Percentiles rank a stretch among this genome's conserved stretches.
phyloP scores from a whole-genome alignment of 2,329 filamentous ascomycete species.

The Aspergillus sp. region DNA sequence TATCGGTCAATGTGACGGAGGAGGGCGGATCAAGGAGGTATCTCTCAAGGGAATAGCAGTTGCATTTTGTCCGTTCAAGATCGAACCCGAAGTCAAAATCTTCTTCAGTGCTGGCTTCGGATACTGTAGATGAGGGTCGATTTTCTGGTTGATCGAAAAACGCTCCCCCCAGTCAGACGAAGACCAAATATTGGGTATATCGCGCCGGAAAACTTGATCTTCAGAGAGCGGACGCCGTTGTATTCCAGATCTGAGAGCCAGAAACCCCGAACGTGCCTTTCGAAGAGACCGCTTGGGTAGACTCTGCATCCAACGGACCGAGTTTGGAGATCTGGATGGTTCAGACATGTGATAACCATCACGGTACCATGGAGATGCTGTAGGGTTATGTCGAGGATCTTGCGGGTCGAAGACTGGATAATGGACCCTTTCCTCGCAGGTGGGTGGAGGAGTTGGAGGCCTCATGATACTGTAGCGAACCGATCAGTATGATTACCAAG shows the following conservation, averaged over 20 bases:
- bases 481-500: not conserved
- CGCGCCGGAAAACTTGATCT: not conserved
- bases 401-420: slow-evolving; percentile 32
- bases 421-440: slow-evolving; percentile 27
- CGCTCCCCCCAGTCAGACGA: slow-evolving; percentile 15
- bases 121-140: slow-evolving; percentile 15
- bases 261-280: slow-evolving; percentile 26
- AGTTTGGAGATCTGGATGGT: slow-evolving; percentile 10
- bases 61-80: slow-evolving; percentile 20
- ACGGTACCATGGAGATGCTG: slow-evolving; percentile 7
- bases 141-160: slow-evolving; percentile 7
- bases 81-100: slow-evolving; percentile 23
- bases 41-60: slow-evolving; percentile 7
- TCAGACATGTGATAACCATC: slow-evolving; percentile 8
- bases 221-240: slow-evolving; percentile 11
- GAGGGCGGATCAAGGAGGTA: slow-evolving; percentile 2
- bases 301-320: slow-evolving; percentile 20
- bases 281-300: slow-evolving; percentile 24
- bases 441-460: slow-evolving; percentile 9
- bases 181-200: slow-evolving; percentile 7
- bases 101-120: slow-evolving; percentile 24
- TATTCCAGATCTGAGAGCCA: slow-evolving; percentile 24
- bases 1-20: slow-evolving; percentile 4
- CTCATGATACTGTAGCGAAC: slow-evolving; percentile 4
- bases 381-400: slow-evolving; percentile 32